A percentile compares a stretch with the other conserved stretches of the same genome.
Evolutionary conservation across 148 eudicot genomes (phyloP).

Genomic region (Vaccinium myrtillus): DNA sequence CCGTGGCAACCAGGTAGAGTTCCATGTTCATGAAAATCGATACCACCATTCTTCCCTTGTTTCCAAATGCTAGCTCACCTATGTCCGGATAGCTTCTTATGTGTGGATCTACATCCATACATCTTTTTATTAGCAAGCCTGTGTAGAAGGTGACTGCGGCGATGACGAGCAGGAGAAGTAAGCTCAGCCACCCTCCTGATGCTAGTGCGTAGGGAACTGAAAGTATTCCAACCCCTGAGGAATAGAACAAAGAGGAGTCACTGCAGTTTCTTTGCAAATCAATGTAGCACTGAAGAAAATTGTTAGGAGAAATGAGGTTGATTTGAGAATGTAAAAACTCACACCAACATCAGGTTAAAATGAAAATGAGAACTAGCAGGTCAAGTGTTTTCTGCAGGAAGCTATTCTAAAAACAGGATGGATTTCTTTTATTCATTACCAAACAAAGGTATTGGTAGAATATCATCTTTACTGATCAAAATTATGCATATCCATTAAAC

Average conservation of each 20-base stretch:
- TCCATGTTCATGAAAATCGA: conserved; percentile 42
- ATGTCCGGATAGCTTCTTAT: conserved; percentile 50
- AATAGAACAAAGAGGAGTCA: not conserved
- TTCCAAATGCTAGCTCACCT: conserved; percentile 54
- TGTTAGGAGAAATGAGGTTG: not conserved
- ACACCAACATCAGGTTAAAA: not conserved
- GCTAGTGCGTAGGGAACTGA: conserved; percentile 51
- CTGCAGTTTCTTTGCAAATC: not conserved
- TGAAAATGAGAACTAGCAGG: not conserved
- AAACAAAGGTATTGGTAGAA: not conserved
- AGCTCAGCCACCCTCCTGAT: conserved; percentile 55
- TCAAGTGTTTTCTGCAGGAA: not conserved
- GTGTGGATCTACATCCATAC: conserved; percentile 47
- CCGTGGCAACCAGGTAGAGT: conserved; percentile 51
- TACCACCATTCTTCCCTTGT: conserved; percentile 33
- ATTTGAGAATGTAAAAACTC: not conserved
- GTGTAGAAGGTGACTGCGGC: conserved; percentile 43
- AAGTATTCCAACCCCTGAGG: conserved; percentile 50
- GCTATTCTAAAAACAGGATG: not conserved
- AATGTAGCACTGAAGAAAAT: not conserved
- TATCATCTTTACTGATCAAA: not conserved
- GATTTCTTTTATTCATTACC: not conserved
- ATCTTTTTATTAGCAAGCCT: conserved; percentile 45
- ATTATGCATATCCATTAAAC: not conserved
- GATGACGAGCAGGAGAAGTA: conserved; percentile 29